Base-by-base conservation (phyloP, 2,329 filamentous ascomycete species). In the Aspergillus sp. region DNA sequence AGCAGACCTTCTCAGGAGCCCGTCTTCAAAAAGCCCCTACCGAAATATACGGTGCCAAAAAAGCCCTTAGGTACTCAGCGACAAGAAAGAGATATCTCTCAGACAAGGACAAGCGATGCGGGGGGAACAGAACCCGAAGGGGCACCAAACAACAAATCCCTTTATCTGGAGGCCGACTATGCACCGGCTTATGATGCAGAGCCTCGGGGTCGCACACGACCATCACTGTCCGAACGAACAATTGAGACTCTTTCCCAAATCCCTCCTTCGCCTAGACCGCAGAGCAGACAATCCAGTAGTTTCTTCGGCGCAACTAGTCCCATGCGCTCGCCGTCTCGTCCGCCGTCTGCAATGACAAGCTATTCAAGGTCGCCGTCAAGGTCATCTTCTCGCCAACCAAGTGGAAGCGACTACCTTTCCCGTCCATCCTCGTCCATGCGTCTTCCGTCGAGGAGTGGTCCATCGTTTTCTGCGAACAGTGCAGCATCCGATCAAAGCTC, bases 221-320 rank as follows among this genome's bases (percentile, higher is more conserved):
- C 75, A 15, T 77, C 76, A 5, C 62, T 97, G 3, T 87, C 90
- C 0, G 93, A 97, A 68, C 83, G 94, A 60, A 96, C 93, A 0
- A 88, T 96, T 44, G 91, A 96, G 73, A 96, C 91, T 0, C 79
- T 97, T 5, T 84, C 92, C 3, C 85, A 87, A 50, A 80, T 96
- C 30, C 90, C 92, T 0, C 87, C 90, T 0, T 95, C 92, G 0
- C 92, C 93, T 4, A 86, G 85, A 0, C 75, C 90, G 49, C 85
- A 83, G 55, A 86, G 86, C 60, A 86, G 87, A 57, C 80, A 84
- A 8, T 91, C 91, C 0, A 87, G 85, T 0, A 87, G 85, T 58
- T 92, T 96, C 73, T 95, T 90, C 71, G 87, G 86, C 52, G 76
- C 81, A 2, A 82, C 87, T n/a, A 84, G 84, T 60, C 80, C 83